Conservation (phyloP, 306 rosid species). For the Castanea mollissima region DNA sequence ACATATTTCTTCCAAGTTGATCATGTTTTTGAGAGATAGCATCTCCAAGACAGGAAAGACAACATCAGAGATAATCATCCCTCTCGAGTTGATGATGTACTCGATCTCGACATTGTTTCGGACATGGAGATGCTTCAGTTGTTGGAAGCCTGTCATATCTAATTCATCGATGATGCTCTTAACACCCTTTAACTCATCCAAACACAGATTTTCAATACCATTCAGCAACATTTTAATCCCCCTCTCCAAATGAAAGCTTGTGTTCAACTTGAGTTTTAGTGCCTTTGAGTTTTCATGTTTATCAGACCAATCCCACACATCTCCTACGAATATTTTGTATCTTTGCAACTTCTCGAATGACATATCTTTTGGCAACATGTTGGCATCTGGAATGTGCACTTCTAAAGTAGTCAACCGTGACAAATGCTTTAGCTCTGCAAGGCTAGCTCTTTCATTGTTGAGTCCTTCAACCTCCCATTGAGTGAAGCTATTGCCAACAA, state of each 20-base stretch:
- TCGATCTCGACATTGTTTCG: background rate
- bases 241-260: too few species aligned
- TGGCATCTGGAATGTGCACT: background rate
- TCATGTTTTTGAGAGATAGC: background rate
- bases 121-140: background rate
- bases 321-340: constrained; percentile 2
- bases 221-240: too few species aligned
- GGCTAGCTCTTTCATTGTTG: background rate
- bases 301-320: background rate
- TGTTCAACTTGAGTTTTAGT: too few species aligned
- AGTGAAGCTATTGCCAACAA: background rate
- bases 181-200: too few species aligned
- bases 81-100: background rate
- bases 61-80: too few species aligned
- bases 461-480: background rate
- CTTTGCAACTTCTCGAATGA: background rate
- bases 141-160: background rate
- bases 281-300: too few species aligned
- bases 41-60: constrained; percentile 12
- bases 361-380: background rate
- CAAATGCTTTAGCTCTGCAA: constrained; percentile 5
- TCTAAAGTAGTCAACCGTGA: background rate
- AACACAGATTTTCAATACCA: too few species aligned
- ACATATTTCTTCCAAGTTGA: background rate
- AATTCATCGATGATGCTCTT: background rate